These are phyloP conservation scores for Apiospora arundinis DNA, from an alignment of 2,329 filamentous ascomycete species.

Conservation along the genomic window DNA sequence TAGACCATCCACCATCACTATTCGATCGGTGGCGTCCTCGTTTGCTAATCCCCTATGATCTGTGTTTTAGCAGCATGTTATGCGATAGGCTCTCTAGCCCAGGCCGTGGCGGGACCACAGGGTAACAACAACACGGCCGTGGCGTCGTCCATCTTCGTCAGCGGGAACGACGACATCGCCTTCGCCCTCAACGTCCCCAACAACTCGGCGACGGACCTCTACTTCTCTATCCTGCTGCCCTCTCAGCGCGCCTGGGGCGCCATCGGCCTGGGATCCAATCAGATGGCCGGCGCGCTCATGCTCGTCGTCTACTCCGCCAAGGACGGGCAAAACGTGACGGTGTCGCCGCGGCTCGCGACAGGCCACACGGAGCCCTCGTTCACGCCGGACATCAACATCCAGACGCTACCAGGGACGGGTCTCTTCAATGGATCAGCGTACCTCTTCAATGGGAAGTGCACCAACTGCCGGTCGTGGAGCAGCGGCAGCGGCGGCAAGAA, in stretches of 20 bases:
- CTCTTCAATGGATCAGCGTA: conserved; percentile 51
- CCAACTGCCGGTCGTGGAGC: conserved; percentile 59
- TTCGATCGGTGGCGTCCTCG: neutral
- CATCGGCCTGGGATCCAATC: conserved; percentile 58
- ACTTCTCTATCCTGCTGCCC: conserved; percentile 59
- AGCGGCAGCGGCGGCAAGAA: conserved; percentile 38
- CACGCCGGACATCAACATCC: conserved; percentile 50
- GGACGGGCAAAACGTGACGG: conserved; percentile 56
- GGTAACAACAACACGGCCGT: neutral
- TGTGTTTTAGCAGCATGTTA: neutral
- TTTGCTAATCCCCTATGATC: neutral
- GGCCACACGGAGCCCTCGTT: conserved; percentile 60
- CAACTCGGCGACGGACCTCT: conserved; percentile 57
- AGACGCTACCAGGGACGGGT: conserved; percentile 54
- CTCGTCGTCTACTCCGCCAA: conserved; percentile 60
- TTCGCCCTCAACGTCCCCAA: conserved; percentile 79
- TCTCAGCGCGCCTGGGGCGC: conserved; percentile 56
- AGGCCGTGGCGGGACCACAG: neutral
- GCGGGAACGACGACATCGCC: conserved; percentile 49
- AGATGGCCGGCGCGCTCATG: conserved; percentile 59
- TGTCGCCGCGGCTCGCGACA: conserved; percentile 59
- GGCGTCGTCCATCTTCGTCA: conserved; percentile 36
- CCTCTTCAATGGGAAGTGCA: conserved; percentile 59
- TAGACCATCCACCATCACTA: neutral
- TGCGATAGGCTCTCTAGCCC: conserved; percentile 3